phyloP scores from a whole-genome alignment of 495 filamentous ascomycete species.

The Staphylotrichum tortipilum region DNA sequence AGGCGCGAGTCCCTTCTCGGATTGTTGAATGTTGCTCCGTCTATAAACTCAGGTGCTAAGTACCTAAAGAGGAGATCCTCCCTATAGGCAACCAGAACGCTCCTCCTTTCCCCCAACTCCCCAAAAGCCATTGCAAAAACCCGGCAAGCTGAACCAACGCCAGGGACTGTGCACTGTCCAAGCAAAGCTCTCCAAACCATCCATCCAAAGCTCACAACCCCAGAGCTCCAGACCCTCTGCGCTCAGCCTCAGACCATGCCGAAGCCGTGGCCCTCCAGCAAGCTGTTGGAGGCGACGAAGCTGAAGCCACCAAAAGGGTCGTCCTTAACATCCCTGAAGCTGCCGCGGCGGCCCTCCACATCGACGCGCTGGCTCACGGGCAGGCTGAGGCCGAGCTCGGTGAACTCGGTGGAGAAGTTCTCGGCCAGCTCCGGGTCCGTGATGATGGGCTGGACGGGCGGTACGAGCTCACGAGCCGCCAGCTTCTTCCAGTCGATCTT shows the following conservation, averaged over 20 bases:
- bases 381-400: constrained; percentile 71
- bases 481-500: constrained; percentile 89
- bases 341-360: constrained; percentile 16
- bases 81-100: no score
- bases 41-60: no score
- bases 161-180: no score
- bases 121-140: no score
- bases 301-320: constrained; percentile 93
- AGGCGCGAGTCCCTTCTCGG: no score
- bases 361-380: constrained; percentile 40
- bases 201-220: no score
- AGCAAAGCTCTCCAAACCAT: no score
- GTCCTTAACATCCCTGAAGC: constrained; percentile 37
- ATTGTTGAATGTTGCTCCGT: no score
- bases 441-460: constrained; percentile 84
- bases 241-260: neutral
- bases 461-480: constrained; percentile 64
- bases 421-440: constrained; percentile 92
- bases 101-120: no score
- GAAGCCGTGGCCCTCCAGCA: constrained; percentile 54
- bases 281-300: constrained; percentile 81
- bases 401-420: constrained; percentile 88
- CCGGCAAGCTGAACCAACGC: no score
- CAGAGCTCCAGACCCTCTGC: no score
- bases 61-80: no score